Conservation (phyloP, 768 basidiomycete genomes). For the Filobasidium wieringae region DNA sequence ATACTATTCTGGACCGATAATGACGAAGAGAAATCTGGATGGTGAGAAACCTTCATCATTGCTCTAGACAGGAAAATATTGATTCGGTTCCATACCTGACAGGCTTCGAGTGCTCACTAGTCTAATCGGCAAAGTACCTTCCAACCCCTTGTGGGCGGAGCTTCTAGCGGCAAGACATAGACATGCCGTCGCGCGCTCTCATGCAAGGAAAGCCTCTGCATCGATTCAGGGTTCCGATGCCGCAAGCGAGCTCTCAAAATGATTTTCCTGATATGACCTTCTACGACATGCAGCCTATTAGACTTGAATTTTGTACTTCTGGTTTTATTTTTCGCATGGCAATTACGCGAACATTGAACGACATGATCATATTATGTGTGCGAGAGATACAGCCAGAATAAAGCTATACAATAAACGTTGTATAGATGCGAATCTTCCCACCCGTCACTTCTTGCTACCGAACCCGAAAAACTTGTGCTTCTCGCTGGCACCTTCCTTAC, state of each 20-base stretch:
- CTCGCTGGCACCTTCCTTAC: no score
- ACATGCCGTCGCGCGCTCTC: slow-evolving; percentile 1
- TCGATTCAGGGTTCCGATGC: neutral
- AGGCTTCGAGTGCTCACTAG: slow-evolving; percentile 80
- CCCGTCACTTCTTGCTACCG: no score
- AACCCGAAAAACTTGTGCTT: no score
- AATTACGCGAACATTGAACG: no score
- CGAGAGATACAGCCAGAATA: no score
- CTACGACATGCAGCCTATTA: no score
- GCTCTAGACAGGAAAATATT: neutral
- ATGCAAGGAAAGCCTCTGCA: neutral
- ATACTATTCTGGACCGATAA: slow-evolving; percentile 87
- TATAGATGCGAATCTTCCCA: no score
- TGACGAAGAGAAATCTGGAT: slow-evolving; percentile 71
- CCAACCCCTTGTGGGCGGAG: slow-evolving; percentile 88
- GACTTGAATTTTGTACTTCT: no score
- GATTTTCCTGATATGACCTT: no score
- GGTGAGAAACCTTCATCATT: slow-evolving; percentile 45
- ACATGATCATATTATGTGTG: no score
- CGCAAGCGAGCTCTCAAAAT: neutral
- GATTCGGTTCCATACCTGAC: slow-evolving; percentile 8
- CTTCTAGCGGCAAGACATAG: slow-evolving; percentile 39
- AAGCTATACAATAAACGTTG: no score
- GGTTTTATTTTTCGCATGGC: no score
- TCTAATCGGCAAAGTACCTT: slow-evolving; percentile 76